These are phyloP conservation scores for Metarhizium humberi DNA, from an alignment of 2,329 filamentous ascomycete species.

Conservation along the genomic window DNA sequence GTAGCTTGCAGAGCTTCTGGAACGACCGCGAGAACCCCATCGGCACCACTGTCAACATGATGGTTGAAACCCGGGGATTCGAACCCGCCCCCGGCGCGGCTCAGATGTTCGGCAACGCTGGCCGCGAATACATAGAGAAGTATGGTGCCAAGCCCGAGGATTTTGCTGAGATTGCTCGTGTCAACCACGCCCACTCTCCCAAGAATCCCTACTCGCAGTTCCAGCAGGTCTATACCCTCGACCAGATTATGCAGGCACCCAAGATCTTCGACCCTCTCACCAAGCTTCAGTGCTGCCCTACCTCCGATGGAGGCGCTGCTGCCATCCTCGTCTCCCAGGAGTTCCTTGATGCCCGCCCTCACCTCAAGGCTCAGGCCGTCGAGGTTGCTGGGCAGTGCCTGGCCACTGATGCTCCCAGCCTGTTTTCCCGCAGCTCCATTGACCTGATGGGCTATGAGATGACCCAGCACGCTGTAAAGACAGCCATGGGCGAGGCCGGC, in stretches of 20 bases:
- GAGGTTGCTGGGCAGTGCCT: conserved; percentile 81
- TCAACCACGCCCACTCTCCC: conserved; percentile 88
- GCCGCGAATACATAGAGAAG: conserved; percentile 91
- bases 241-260: conserved; percentile 67
- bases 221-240: conserved; percentile 78
- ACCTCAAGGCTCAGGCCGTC: conserved; percentile 75
- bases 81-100: conserved; percentile 78
- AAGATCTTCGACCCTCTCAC: conserved; percentile 83
- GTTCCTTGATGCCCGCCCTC: conserved; percentile 77
- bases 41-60: conserved; percentile 64
- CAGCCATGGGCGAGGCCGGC: conserved; percentile 66
- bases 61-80: conserved; percentile 71
- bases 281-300: conserved; percentile 98
- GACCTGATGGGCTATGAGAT: conserved; percentile 87
- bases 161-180: conserved; percentile 86
- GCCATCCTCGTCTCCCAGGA: conserved; percentile 80
- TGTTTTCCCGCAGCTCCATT: conserved; percentile 75
- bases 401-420: conserved; percentile 69
- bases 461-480: conserved; percentile 59
- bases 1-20: conserved; percentile 75
- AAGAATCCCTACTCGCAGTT: conserved; percentile 98
- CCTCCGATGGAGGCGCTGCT: conserved; percentile 84
- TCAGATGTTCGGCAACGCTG: conserved; percentile 94
- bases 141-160: conserved; percentile 76
- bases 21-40: conserved; percentile 77